Evolutionary conservation across 306 rosid genomes (phyloP), one percentile per base, ranked within the genome.

Genomic region (Adenanthera pavonina): DNA sequence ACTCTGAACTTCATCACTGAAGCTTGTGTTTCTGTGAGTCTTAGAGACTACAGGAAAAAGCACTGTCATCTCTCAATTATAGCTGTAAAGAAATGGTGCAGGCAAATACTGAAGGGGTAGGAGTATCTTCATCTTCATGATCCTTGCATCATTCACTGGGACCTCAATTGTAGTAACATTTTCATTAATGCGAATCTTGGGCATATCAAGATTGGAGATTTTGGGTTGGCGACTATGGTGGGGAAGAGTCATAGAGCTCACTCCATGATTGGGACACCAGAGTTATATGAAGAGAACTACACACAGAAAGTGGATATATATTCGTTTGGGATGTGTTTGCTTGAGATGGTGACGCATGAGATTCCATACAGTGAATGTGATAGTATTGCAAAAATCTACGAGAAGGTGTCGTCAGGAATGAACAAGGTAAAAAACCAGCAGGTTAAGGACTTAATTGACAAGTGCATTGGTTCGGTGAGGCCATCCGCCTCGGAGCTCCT

Each of bases 251-350:
- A 15, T 3, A n/a, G 20, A 3, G 52, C 65, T 5, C 52, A 41
- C 57, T 34, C 73, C 2, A 19, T 79, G 17, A 3, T 79, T 2
- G 87, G 87, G 35, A 75, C 74, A 1, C 87, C 84, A 20, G 84
- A 80, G 78, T 11, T 80, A 10, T 80, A 69, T 61, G 78, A 80
- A 0, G 81, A 84, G 69, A 20, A 75, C 8, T 84, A 80, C 52
- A 75, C 76, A 9, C 78, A 8, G 84, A 75, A 56, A 16, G 84
- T 84, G 73, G 87, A 80, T 43, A 57, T 69, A 8, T 80, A 84
- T 64, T 62, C 81, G 2, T 84, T 84, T 33, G 84, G 84, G 11
- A 41, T 80, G 78, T 84, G 78, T 36, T 57, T 61, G 52, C 48
- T 80, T 13, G 87, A 80, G 44, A 7, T 84, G 74, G 57, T 40